Evolutionary conservation across 73 alveolate species (phyloP), one percentile per base, ranked within the genome.

Genomic region (Paramecium octaurelia): DNA sequence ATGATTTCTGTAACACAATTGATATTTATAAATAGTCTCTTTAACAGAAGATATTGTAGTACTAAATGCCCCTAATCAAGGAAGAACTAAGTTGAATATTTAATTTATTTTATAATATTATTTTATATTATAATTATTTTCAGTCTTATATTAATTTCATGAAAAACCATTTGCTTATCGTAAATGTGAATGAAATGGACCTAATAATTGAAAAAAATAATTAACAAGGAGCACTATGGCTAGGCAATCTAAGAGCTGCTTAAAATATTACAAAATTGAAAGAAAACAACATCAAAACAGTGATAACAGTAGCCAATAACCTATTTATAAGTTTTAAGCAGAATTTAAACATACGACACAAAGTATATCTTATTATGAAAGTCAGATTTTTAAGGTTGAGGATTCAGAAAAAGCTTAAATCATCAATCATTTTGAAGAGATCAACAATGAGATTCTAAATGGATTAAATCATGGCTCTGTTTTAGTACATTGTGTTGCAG

Each of bases 401-500:
- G 97, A 95, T 93, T 85, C 86, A 84, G 96, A 92, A 64, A 95
- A 83, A 43, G 93, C 85, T 16, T 48, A 95, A 75, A 95, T 95
- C 58, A 92, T 85, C 46, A 50, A 93, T 76, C 92, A 60, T 88
- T 95, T 95, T 36, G 95, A 95, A 36, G 86, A 80, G 29, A 88
- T 92, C 9, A 48, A 44, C 46, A 34, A 77, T 54, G 95, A 89
- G 58, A 95, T 95, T 50, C 92, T 76, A 43, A 89, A 92, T 12
- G 97, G 96, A 42, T 84, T 95, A 50, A 84, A 93, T 58, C 21
- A 83, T n/a, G 97, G 97, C 10, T 92, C 93, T 16, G 96, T 95
- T 16, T 93, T 95, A 80, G 96, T 95, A 31, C 96, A 93, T 85
- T 95, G 97, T 73, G 95, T 83, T 70, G 95, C 95, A 7, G 97